A percentile compares a stretch with the other conserved stretches of the same genome.
Evolutionary conservation across 2,329 filamentous ascomycete genomes (phyloP).

Genomic region (Stagonosporopsis cucurbitacearum): DNA sequence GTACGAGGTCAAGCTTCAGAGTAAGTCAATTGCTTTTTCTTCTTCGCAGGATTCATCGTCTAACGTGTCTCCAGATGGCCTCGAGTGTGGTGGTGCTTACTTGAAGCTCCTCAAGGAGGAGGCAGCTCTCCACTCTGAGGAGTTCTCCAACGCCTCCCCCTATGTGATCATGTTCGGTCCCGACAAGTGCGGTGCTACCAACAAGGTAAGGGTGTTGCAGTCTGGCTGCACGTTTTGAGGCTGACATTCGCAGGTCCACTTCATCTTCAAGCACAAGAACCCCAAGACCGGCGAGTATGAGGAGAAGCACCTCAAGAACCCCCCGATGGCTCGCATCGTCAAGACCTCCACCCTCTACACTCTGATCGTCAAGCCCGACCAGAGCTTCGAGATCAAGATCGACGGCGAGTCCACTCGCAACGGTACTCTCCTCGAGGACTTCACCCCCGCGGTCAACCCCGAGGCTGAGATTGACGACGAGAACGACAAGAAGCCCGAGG

Average conservation of each 20-base stretch:
- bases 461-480: constrained; percentile 91
- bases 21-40: constrained; percentile 62
- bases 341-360: constrained; percentile 97
- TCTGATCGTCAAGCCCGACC: constrained; percentile 93
- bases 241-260: constrained; percentile 64
- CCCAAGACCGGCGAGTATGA: constrained; percentile 99
- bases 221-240: constrained; percentile 5
- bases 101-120: constrained; percentile 98
- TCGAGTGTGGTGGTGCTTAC: constrained; percentile 98
- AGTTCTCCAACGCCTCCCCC: constrained; percentile 96
- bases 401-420: constrained; percentile 88
- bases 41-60: constrained; percentile 7
- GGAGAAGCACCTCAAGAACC: constrained; percentile 94
- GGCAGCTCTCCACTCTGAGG: constrained; percentile 93
- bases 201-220: constrained; percentile 74
- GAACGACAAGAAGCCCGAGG: constrained; percentile 90
- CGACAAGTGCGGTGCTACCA: constrained; percentile 98
- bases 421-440: constrained; percentile 92
- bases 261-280: constrained; percentile 99
- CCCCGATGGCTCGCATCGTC: constrained; percentile 84
- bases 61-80: constrained; percentile 69
- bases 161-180: constrained; percentile 99
- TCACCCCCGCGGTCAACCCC: constrained; percentile 92
- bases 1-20: constrained; percentile 99
- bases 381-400: constrained; percentile 91